Evolutionary conservation across 352 stramenopile species (phyloP).

Genomic region (Phytophthora uliginosa): DNA sequence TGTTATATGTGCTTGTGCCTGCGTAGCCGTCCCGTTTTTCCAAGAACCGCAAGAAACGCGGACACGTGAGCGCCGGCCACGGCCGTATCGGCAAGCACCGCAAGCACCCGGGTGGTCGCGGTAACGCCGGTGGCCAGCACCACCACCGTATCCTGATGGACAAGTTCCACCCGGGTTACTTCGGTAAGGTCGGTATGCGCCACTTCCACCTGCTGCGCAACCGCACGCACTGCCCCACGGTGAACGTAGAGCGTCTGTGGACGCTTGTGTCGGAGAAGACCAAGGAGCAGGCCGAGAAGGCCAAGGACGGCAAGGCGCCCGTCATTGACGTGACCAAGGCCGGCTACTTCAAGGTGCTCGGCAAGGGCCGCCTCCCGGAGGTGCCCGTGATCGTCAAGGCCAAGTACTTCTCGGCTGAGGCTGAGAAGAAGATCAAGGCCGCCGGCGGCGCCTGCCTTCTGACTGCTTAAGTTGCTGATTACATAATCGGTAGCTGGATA

Average conservation of each 20-base stretch:
- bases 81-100: constrained; percentile 99
- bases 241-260: constrained; percentile 99
- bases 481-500: constrained; percentile 39
- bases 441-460: constrained; percentile 99
- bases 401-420: constrained; percentile 99
- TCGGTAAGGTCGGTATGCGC: constrained; percentile 99
- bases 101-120: constrained; percentile 99
- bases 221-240: constrained; percentile 97
- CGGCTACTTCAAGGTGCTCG: constrained; percentile 99
- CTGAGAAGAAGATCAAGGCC: constrained; percentile 99
- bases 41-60: constrained; percentile 99
- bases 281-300: constrained; percentile 97
- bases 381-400: constrained; percentile 99
- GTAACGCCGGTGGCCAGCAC: constrained; percentile 99
- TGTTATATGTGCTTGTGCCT: constrained; percentile 63
- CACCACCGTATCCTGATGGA: constrained; percentile 99
- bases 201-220: constrained; percentile 99
- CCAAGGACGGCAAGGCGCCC: constrained; percentile 97
- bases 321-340: constrained; percentile 99
- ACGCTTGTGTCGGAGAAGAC: constrained; percentile 98
- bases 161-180: constrained; percentile 99
- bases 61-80: constrained; percentile 99
- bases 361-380: constrained; percentile 98
- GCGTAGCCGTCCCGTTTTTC: constrained; percentile 88
- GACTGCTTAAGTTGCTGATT: constrained; percentile 92